Base-by-base conservation (phyloP, 805 yeast genomes). In the Nakazawaea ernobii region DNA sequence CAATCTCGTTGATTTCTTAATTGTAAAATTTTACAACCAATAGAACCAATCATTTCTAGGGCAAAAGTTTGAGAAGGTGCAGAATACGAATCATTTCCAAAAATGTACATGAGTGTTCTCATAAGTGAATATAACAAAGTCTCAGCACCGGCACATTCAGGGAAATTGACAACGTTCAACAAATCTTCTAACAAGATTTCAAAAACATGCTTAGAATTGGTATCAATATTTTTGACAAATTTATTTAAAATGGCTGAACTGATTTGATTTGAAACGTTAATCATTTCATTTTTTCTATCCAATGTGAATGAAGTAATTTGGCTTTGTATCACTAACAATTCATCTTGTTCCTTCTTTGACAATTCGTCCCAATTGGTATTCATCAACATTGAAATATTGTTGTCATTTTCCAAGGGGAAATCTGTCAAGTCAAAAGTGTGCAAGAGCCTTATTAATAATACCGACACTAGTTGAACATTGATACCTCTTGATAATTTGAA, bases 101-200 rank as follows among this genome's bases (percentile, higher is more conserved):
- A 65, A 1, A 69, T 58, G 17, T 52, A 54, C 43, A 80, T 57
- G 20, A 82, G 56, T 6, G 71, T 64, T 35, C 66, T 70, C 55
- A 74, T 63, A 2, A 82, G 46, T 1, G 79, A 67, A 7, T 57
- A 58, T 6, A 85, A 60, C 13, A 85, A 53, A 0, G 68, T 53
- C 50, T 79, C 86, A 1, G 82, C 71, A 0, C 77, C 78, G 0
- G 88, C 70, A 79, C 84, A 87, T 46, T 79, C 82, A 0, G 89
- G 86, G 8, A 61, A 61, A 1, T 66, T 60, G 8, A 85, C 55
- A 46, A 85, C 59, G 0, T 57, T 51, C 7, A 79, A 49, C 17
- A 86, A 61, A 55, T 87, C 96, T 38, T 74, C 76, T 1, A 83
- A 53, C 28, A 83, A 65, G 15, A 73, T 55, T 32, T 83, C 89